Percentiles rank a stretch among this genome's conserved stretches.
phyloP scores from a whole-genome alignment of 352 stramenopile genomes.

The Globisporangium yorkense region DNA sequence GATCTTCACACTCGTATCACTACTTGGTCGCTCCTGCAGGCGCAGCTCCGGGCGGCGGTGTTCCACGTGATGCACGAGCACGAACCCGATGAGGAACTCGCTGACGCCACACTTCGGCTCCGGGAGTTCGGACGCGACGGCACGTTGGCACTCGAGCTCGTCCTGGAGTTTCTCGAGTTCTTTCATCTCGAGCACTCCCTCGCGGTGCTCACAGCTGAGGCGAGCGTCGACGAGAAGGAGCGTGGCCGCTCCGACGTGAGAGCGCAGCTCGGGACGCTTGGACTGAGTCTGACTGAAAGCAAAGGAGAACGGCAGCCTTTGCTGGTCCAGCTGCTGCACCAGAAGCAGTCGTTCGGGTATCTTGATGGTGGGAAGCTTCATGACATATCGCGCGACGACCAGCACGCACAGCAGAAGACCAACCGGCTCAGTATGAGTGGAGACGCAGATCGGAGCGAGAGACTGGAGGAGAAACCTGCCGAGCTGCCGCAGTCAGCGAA shows the following conservation, averaged over 20 bases:
- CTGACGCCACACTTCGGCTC: slow-evolving; percentile 4
- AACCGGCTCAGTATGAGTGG: background rate
- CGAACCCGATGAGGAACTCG: slow-evolving; percentile 8
- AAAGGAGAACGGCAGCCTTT: slow-evolving; percentile 9
- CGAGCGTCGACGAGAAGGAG: slow-evolving; percentile 13
- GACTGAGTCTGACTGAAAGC: background rate
- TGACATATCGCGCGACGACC: background rate
- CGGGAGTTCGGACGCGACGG: slow-evolving; percentile 25
- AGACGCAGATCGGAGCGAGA: background rate
- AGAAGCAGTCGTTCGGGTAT: background rate
- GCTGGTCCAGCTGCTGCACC: slow-evolving; percentile 23
- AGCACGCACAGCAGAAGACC: background rate
- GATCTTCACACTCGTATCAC: background rate
- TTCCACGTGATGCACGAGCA: slow-evolving; percentile 74
- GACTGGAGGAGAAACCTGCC: background rate
- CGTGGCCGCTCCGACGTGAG: background rate
- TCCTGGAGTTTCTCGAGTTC: slow-evolving; percentile 51
- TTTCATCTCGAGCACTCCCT: slow-evolving; percentile 59
- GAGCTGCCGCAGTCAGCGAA: background rate
- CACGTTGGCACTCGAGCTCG: slow-evolving; percentile 35
- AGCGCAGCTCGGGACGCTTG: background rate
- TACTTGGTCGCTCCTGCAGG: slow-evolving; percentile 14
- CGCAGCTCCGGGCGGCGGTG: slow-evolving; percentile 64
- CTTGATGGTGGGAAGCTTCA: background rate
- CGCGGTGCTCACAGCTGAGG: slow-evolving; percentile 40